Conservation (phyloP, 371 early-diverging fungal species). For the Dentiscutata heterogama region DNA sequence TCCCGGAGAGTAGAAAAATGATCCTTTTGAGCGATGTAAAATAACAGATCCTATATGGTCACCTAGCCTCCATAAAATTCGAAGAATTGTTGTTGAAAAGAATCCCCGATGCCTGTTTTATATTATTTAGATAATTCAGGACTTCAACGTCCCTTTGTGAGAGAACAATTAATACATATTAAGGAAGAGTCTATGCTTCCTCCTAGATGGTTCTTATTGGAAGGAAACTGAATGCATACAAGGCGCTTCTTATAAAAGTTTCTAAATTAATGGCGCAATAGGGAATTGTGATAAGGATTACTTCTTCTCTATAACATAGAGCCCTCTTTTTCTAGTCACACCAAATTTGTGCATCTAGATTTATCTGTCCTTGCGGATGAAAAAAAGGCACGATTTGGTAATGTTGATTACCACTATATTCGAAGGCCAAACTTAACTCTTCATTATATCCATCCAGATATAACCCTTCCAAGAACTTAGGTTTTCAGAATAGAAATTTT, state of each 20-base stretch:
- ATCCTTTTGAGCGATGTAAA: background rate
- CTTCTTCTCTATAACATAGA: too few species aligned
- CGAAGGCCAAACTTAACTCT: too few species aligned
- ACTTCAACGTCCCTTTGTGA: background rate
- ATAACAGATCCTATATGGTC: background rate
- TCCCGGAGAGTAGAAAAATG: background rate
- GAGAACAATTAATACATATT: background rate
- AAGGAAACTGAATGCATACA: background rate
- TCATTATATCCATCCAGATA: too few species aligned
- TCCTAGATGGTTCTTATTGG: background rate
- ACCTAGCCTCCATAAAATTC: background rate
- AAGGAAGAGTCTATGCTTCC: background rate
- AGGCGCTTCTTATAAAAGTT: background rate
- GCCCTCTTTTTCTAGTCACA: background rate
- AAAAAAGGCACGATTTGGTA: too few species aligned
- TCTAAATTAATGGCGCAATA: background rate
- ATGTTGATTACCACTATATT: too few species aligned
- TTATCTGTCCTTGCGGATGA: too few species aligned
- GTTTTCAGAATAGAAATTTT: conserved; percentile 6
- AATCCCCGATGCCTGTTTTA: background rate
- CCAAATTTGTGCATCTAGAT: background rate
- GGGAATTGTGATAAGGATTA: background rate
- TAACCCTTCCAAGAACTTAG: background rate
- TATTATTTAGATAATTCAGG: conserved; percentile 25
- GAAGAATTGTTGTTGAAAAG: background rate